Conservation (phyloP, 805 yeast species). For the Starmerella etchellsii region DNA sequence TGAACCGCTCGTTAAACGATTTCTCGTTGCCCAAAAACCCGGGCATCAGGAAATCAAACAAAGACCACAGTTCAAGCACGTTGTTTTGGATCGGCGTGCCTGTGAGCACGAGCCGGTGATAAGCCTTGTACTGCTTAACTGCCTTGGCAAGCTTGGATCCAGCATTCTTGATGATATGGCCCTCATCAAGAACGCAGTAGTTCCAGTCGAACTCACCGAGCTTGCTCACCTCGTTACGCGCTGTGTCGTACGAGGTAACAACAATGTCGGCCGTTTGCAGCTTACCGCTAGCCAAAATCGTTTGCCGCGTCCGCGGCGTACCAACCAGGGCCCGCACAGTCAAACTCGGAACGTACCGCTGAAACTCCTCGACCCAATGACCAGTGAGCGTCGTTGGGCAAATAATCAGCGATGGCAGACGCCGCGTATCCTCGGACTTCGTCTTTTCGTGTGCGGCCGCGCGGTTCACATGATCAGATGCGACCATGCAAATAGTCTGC, state of each 20-base stretch:
- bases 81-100: conserved; percentile 98
- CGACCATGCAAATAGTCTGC: conserved; percentile 92
- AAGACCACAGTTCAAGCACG: conserved; percentile 92
- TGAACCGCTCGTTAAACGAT: conserved; percentile 83
- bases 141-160: conserved; percentile 77
- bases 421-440: conserved; percentile 50
- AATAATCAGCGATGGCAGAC: conserved; percentile 69
- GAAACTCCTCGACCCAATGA: conserved; percentile 95
- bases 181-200: conserved; percentile 94
- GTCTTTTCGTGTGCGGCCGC: conserved; percentile 53
- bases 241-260: conserved; percentile 92
- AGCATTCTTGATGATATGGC: conserved; percentile 91
- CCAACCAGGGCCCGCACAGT: conserved; percentile 83
- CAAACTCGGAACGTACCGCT: conserved; percentile 79
- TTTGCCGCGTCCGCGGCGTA: conserved; percentile 56
- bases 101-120: conserved; percentile 78
- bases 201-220: conserved; percentile 56
- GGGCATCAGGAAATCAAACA: conserved; percentile 96
- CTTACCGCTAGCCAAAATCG: conserved; percentile 4
- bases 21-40: conserved; percentile 95
- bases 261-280: conserved; percentile 61
- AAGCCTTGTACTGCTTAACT: conserved; percentile 69
- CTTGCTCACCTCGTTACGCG: conserved; percentile 73
- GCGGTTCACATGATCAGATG: conserved; percentile 86
- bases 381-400: conserved; percentile 98